Evolutionary conservation across 2,329 filamentous ascomycete species (phyloP).

Genomic region (Diaporthe velutina): DNA sequence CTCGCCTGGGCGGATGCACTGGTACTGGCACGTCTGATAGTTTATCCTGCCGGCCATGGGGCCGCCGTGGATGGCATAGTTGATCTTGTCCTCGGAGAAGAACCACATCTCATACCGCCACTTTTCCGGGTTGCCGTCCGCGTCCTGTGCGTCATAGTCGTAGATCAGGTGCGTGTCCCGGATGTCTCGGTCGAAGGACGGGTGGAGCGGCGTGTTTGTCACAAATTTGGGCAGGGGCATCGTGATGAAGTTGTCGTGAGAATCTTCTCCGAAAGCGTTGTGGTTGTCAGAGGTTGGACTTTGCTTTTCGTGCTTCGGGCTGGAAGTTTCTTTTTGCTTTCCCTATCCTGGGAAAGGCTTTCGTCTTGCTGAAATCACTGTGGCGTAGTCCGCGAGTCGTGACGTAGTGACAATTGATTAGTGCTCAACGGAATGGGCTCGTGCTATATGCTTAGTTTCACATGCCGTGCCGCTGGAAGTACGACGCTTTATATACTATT

Average conservation of each 20-base stretch:
- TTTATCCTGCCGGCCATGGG: conserved; percentile 69
- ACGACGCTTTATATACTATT: background rate
- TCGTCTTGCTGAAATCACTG: background rate
- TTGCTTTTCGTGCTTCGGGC: background rate
- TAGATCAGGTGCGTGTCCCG: conserved; percentile 68
- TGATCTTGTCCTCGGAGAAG: conserved; percentile 64
- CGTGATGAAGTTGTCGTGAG: background rate
- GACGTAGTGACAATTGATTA: conserved; percentile 13
- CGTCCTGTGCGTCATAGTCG: conserved; percentile 65
- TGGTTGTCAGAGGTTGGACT: background rate
- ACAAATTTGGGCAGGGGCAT: conserved; percentile 36
- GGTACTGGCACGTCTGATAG: conserved; percentile 67
- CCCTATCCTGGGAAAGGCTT: background rate
- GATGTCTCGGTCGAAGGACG: conserved; percentile 63
- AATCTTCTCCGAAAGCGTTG: background rate
- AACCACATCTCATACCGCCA: conserved; percentile 75
- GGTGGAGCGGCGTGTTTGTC: conserved; percentile 37
- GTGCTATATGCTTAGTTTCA: background rate
- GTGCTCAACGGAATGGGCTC: background rate
- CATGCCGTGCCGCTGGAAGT: background rate
- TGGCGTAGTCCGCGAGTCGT: conserved; percentile 20
- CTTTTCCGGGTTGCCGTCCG: conserved; percentile 64
- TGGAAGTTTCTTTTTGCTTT: background rate
- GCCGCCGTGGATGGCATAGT: conserved; percentile 71
- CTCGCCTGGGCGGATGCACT: conserved; percentile 69